Base-by-base conservation (phyloP, 2,329 filamentous ascomycete species). In the Didymella sp. region DNA sequence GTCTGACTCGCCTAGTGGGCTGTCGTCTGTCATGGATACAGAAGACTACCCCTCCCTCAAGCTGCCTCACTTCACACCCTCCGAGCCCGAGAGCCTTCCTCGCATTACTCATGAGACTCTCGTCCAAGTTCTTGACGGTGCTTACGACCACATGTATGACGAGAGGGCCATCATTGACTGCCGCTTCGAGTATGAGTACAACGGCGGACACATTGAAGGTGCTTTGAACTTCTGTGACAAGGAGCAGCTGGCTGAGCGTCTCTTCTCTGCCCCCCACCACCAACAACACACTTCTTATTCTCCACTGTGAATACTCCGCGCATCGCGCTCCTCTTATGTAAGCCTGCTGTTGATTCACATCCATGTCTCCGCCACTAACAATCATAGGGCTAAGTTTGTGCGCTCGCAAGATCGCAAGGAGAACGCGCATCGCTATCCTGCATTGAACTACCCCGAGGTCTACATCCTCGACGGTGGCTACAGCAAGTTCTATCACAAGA, bases 301-400 rank as follows among this genome's bases (percentile, higher is more conserved):
- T 99, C 69, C 95, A 99, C 80, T 99, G 95, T 85, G 95, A 99
- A 79, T 99, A 98, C 79, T 98, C 95, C 30, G 94, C 92, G 35
- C 94, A 98, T 76, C 91, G 95, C 61, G 95, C 95, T 42, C 95
- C 95, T 43, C 88, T 96, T 62, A 98, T 98, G 90, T 83, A 76
- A 74, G 80, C 69, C 40, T 22, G 4, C 21, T 7, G 21, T 21
- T 25, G 24, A 24, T 27, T 27, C 4, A 1, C 15, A 17, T 22
- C 8, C 33, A 12, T 9, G 9, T 7, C 21, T 7, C 2, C 17
- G n/a, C 13, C 17, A 17, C 68, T 75, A 58, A 76, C 51, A 47
- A 24, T 6, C 17, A 2, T 17, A 84, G 81, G 81, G 95, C 95
- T 46, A 92, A 95, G 69, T 92, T 92, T 76, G 87, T 99, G 60